Evolutionary conservation across 2,329 filamentous ascomycete genomes (phyloP).

Genomic region (Chalara sp.): DNA sequence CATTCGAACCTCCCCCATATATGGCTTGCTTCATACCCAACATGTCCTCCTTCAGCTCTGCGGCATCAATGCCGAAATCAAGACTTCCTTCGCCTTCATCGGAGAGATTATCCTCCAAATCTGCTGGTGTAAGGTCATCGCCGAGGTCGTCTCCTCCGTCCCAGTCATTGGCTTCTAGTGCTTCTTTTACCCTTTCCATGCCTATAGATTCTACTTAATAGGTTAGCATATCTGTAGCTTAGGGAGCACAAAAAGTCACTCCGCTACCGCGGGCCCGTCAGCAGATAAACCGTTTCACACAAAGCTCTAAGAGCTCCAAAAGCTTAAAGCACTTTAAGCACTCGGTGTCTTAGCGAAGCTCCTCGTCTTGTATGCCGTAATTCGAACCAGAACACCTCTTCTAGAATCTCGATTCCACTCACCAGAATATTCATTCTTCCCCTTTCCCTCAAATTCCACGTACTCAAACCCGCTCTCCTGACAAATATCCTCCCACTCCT

Average conservation of each 20-base stretch:
- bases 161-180: conserved; percentile 63
- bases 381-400: no score
- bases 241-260: background rate
- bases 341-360: no score
- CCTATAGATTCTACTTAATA: conserved; percentile 46
- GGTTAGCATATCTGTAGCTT: background rate
- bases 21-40: conserved; percentile 31
- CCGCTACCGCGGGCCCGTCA: no score
- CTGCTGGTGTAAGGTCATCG: conserved; percentile 28
- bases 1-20: conserved; percentile 12
- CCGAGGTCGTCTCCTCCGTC: conserved; percentile 30
- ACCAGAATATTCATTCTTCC: conserved; percentile 55
- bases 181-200: conserved; percentile 51
- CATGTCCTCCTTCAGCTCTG: conserved; percentile 33
- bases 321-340: no score
- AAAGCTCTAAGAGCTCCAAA: no score
- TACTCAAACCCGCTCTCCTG: conserved; percentile 54
- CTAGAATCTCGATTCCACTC: conserved; percentile 16
- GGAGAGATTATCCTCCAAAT: conserved; percentile 15
- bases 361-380: no score
- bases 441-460: conserved; percentile 43
- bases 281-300: no score
- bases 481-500: conserved; percentile 56
- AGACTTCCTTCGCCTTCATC: conserved; percentile 10
- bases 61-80: conserved; percentile 24